Base-by-base conservation (phyloP, 352 stramenopile species). In the Globisporangium polare region DNA sequence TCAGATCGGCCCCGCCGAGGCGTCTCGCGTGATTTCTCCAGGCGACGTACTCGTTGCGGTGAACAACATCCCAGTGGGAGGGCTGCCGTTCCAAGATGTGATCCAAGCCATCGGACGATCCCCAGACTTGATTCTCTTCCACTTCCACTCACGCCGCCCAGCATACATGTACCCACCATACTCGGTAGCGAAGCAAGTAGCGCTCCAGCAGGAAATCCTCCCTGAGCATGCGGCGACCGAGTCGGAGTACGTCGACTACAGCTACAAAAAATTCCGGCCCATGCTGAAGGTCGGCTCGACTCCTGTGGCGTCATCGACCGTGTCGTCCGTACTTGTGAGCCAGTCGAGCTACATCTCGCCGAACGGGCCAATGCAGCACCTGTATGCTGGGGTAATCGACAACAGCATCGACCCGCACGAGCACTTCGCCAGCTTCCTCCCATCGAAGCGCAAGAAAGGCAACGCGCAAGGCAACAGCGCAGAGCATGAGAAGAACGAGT, bases 381-480 rank as follows among this genome's bases (percentile, higher is more conserved):
- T 96, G 46, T 94, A 94, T 46, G 78, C 88, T 2, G 88, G 83
- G 0, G 88, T 95, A 18, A 86, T 95, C n/a, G 86, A 95, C 68
- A 94, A 94, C 64, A 95, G 80, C 41, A 92, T 96, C 46, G 88
- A 96, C 57, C 86, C 88, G 7, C 86, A 96, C 33, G 88, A 96
- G 33, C 88, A 95, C 58, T 96, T 95, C 52, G 83, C 84, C 2
- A 96, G 85, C 51, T 96, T 96, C 46, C 62, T 95, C 35, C 84
- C 88, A 10, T 71, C 75, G 1, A 78, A 78, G 20, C 58, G 59
- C 12, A 62, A 66, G 4, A 54, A 47, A 49, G 9, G 64, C 58
- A 42, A 60, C 45, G 55, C 66, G 71, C 26, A 43, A 7, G 35
- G 53, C 27, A 63, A 56, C 46, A 65, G 52, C 13, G 29, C 53